These are phyloP conservation scores for Sugiyamaella paludigena DNA, from an alignment of 1,139 yeast species.

Conservation along the genomic window DNA sequence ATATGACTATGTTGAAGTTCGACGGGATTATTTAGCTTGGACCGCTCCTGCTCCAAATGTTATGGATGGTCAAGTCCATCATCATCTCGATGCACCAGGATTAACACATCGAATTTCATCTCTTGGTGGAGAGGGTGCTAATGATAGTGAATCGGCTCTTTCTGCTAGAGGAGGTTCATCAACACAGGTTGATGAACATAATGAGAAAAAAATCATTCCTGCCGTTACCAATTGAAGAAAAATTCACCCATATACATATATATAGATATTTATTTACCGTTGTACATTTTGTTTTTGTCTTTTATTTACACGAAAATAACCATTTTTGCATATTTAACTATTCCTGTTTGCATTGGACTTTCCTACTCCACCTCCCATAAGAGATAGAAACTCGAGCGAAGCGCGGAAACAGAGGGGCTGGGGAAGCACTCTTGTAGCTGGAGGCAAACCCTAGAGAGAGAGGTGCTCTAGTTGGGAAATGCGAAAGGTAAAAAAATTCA, in stretches of 20 bases:
- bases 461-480: no score
- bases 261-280: not conserved
- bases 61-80: slow-evolving; percentile 1
- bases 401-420: no score
- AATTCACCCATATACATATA: no score
- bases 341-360: not conserved
- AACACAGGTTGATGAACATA: not conserved
- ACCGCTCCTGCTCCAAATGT: slow-evolving; percentile 32
- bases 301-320: no score
- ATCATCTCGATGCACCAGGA: not conserved
- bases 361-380: no score
- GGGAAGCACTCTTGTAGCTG: no score
- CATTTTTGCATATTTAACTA: not conserved
- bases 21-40: slow-evolving; percentile 88
- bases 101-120: not conserved
- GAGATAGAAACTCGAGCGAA: no score
- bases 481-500: not conserved
- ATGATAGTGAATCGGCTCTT: not conserved
- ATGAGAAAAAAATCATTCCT: not conserved
- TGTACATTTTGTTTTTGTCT: not conserved
- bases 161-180: not conserved
- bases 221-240: not conserved
- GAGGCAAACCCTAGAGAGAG: no score
- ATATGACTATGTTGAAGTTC: slow-evolving; percentile 93
- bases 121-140: not conserved